Percentiles rank a stretch among this genome's conserved stretches.
Evolutionary conservation across 495 filamentous ascomycete genomes (phyloP).

Genomic region (Hyaloscypha finlandica): DNA sequence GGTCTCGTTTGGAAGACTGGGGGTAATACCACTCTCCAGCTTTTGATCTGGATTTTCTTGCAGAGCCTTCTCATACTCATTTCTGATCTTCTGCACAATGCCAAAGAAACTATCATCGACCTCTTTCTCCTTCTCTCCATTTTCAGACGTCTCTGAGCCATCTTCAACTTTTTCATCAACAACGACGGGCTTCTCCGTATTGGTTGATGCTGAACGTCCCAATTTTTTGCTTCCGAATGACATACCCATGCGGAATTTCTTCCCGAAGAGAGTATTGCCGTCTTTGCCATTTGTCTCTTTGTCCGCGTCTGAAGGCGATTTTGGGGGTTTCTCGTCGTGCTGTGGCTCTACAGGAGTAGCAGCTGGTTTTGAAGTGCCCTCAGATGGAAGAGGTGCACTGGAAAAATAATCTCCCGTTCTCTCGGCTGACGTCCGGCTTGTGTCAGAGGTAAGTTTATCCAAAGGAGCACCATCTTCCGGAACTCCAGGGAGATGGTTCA

Average conservation of each 20-base stretch:
- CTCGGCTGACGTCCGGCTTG: slow-evolving; percentile 49
- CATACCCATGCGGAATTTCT: slow-evolving; percentile 86
- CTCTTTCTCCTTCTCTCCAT: slow-evolving; percentile 72
- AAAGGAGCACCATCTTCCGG: slow-evolving; percentile 51
- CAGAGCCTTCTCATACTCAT: slow-evolving; percentile 63
- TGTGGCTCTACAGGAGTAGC: slow-evolving; percentile 45
- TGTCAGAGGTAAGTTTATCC: slow-evolving; percentile 45
- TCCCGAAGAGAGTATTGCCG: slow-evolving; percentile 69
- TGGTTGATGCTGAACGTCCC: slow-evolving; percentile 66
- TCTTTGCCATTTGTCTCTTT: slow-evolving; percentile 70
- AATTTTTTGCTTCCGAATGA: slow-evolving; percentile 81
- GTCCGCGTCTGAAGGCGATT: slow-evolving; percentile 66
- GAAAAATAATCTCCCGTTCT: slow-evolving; percentile 70
- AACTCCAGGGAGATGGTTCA: slow-evolving; percentile 46
- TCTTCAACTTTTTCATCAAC: slow-evolving; percentile 62
- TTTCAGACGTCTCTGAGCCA: slow-evolving; percentile 56
- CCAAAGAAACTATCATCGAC: slow-evolving; percentile 83
- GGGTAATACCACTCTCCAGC: slow-evolving; percentile 68
- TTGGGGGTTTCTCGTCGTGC: slow-evolving; percentile 49
- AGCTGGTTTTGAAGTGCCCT: slow-evolving; percentile 34
- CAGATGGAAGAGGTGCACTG: slow-evolving; percentile 26
- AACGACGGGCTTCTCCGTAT: slow-evolving; percentile 66
- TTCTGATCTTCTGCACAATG: slow-evolving; percentile 73
- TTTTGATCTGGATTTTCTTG: slow-evolving; percentile 52
- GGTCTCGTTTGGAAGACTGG: slow-evolving; percentile 80